Evolutionary conservation across 2,329 filamentous ascomycete species (phyloP), one percentile per base, ranked within the genome.

Genomic region (Cladobotryum protrusum): DNA sequence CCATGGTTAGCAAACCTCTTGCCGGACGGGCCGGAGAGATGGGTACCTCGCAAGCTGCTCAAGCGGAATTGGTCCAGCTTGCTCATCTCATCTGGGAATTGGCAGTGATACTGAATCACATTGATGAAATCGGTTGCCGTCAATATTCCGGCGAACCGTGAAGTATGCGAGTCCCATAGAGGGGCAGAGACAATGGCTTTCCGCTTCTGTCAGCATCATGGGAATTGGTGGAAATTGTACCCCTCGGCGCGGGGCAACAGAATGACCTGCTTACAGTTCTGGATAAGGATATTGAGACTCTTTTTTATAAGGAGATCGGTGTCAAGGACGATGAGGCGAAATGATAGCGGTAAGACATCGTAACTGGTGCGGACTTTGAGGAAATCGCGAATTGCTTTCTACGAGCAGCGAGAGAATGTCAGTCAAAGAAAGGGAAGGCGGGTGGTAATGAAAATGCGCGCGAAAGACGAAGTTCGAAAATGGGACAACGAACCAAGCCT

Each of bases 51-150:
- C 52, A 99, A 79, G 64, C 89, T 96, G 71, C 88, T 92, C 54
- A 99, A 73, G 43, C 89, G 85, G 67, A 99, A 96, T 67, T 96
- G 88, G 58, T 97, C 93, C 60, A 99, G 87, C 64, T 92, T 85
- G 57, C 85, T 83, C 54, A 97, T 80, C 52, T 91, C 87, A 58
- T 95, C 89, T 2, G 92, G 93, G 60, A 93, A 95, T 69, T 97
- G 91, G 77, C 90, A 96, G 75, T 99, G 97, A 71, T 99, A 99
- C 67, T 97, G 92, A 37, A 99, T 95, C 50, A 99, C 86, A 64
- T 99, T 99, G 72, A 99, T 95, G 68, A 93, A 99, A 71, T 99
- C 93, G 54, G 90, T 95, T 55, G 90, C 93, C 24, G 93, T 99
- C 57, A 99, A 78, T 44, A 99, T 81, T 36, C 93, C 93, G 37